These are phyloP conservation scores for Starmerella sirachaensis DNA, from an alignment of 805 yeast genomes.

Conservation along the genomic window DNA sequence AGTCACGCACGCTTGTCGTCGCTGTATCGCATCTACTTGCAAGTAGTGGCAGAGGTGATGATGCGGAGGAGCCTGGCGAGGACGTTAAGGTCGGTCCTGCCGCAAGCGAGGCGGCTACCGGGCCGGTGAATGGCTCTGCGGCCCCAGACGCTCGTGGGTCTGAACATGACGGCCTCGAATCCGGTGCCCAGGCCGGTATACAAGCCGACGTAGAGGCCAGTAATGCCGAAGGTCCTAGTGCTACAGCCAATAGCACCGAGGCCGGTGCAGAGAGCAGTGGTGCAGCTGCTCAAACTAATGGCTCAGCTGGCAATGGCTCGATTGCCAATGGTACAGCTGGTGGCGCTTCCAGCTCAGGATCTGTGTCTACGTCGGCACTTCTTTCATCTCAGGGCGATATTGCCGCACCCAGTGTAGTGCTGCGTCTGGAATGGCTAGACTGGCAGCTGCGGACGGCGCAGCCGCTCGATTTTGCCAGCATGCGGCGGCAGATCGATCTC, in stretches of 20 bases:
- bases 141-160: no score
- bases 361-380: not conserved
- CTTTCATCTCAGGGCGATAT: not conserved
- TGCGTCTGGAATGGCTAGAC: constrained; percentile 23
- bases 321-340: no score
- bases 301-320: not conserved
- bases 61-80: not conserved
- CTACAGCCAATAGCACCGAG: not conserved
- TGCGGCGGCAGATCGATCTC: constrained; percentile 17
- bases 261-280: not conserved
- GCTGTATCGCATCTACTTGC: constrained; percentile 3
- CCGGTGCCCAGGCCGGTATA: no score
- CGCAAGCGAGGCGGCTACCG: no score
- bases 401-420: constrained; percentile 12
- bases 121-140: constrained; percentile 1
- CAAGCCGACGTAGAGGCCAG: no score
- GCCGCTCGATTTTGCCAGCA: constrained; percentile 4
- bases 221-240: not conserved
- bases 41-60: not conserved
- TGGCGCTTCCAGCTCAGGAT: not conserved
- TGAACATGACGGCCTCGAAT: no score
- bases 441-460: constrained; percentile 17
- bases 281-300: not conserved
- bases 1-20: constrained; percentile 11
- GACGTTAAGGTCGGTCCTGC: not conserved